These are phyloP conservation scores for Colletotrichum salicis DNA, from an alignment of 2,329 filamentous ascomycete genomes.

Conservation along the genomic window DNA sequence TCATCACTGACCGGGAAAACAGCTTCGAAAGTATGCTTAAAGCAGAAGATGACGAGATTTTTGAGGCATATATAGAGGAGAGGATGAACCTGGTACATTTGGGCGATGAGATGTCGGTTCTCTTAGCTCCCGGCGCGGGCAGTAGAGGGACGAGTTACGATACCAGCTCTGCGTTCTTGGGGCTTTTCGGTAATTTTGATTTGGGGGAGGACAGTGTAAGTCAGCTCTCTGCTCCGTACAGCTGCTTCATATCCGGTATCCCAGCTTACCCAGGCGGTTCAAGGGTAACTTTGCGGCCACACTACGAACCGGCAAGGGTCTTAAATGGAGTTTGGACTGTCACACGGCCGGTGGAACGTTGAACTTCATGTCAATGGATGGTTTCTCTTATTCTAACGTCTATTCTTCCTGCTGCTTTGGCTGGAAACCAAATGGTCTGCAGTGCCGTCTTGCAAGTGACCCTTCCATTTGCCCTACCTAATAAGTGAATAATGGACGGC, in stretches of 20 bases:
- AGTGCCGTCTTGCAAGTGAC: not conserved
- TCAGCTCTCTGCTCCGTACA: not conserved
- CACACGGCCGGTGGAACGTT: constrained; percentile 22
- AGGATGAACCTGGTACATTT: not conserved
- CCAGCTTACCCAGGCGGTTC: constrained; percentile 1
- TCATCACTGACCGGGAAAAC: constrained; percentile 5
- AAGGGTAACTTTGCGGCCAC: constrained; percentile 14
- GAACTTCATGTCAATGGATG: constrained; percentile 5
- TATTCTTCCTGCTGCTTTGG: not conserved
- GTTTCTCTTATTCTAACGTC: not conserved
- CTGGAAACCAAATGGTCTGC: not conserved
- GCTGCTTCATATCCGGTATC: not conserved
- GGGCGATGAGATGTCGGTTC: not conserved
- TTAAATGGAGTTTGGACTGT: constrained; percentile 29
- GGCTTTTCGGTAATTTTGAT: constrained; percentile 2
- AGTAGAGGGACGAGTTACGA: constrained; percentile 13
- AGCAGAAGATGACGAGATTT: not conserved
- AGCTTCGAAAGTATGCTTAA: constrained; percentile 34
- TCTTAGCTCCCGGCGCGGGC: not conserved
- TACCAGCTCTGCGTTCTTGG: constrained; percentile 19
- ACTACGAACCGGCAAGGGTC: constrained; percentile 5
- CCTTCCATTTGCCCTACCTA: not conserved
- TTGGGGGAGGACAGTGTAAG: not conserved
- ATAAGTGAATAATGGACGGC: not conserved
- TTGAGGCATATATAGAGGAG: not conserved